A percentile compares a stretch with the other conserved stretches of the same genome.
Evolutionary conservation across 2,329 filamentous ascomycete species (phyloP).

Genomic region (Talaromyces sp.): DNA sequence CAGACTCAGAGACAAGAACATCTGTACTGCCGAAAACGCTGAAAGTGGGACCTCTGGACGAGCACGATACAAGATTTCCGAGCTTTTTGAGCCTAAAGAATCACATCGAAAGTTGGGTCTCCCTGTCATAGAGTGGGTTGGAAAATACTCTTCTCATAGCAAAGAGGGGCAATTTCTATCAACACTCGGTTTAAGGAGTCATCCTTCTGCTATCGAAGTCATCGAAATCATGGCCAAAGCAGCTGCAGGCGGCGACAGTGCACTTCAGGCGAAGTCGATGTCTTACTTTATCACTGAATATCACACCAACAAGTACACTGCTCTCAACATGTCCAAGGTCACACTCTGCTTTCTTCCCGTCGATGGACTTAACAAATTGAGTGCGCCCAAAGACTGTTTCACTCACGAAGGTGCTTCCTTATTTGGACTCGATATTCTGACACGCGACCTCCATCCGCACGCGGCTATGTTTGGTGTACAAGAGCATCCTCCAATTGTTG

Average conservation of each 20-base stretch:
- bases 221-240: constrained; percentile 70
- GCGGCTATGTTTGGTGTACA: constrained; percentile 81
- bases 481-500: constrained; percentile 71
- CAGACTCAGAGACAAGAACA: constrained; percentile 69
- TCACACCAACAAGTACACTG: constrained; percentile 68
- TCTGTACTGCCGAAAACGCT: constrained; percentile 71
- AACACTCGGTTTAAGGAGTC: constrained; percentile 66
- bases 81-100: constrained; percentile 76
- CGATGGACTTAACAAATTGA: constrained; percentile 60
- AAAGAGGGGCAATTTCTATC: constrained; percentile 71
- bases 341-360: constrained; percentile 66
- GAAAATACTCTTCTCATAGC: constrained; percentile 60
- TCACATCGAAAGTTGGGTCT: constrained; percentile 65
- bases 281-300: constrained; percentile 79
- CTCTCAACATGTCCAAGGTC: constrained; percentile 55
- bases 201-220: constrained; percentile 69
- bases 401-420: constrained; percentile 72
- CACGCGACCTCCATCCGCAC: constrained; percentile 71
- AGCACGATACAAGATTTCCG: constrained; percentile 64
- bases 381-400: constrained; percentile 72
- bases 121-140: constrained; percentile 79
- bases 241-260: constrained; percentile 47
- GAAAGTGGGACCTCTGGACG: constrained; percentile 53
- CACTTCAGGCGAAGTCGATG: constrained; percentile 65
- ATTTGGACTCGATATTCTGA: constrained; percentile 75